A percentile compares a stretch with the other conserved stretches of the same genome.
Evolutionary conservation across 2,329 filamentous ascomycete species (phyloP).

Genomic region (Chrysosporium keratinophilum): DNA sequence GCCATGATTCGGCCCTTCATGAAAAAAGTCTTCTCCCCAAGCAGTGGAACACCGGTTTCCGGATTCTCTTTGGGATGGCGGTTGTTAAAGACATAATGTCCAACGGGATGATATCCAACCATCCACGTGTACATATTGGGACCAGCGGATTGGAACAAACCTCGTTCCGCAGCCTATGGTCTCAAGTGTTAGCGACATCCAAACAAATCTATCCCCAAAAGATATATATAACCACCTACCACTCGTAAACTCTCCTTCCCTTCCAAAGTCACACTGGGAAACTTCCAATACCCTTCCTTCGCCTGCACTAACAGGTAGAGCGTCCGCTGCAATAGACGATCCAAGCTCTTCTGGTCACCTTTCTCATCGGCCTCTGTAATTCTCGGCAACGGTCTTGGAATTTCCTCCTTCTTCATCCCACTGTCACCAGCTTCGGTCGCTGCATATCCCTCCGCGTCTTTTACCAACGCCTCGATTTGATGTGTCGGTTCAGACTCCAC

Average conservation of each 20-base stretch:
- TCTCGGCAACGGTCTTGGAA: conserved; percentile 61
- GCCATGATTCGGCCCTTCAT: conserved; percentile 95
- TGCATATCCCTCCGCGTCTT: conserved; percentile 55
- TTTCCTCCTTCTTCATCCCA: conserved; percentile 45
- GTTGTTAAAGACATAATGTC: conserved; percentile 58
- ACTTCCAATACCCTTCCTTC: conserved; percentile 63
- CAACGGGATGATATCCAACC: conserved; percentile 79
- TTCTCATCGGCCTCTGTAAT: conserved; percentile 66
- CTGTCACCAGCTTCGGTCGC: conserved; percentile 23
- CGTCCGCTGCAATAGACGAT: conserved; percentile 67
- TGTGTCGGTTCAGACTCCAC: conserved; percentile 53
- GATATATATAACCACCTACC: conserved; percentile 46
- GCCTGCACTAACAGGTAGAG: conserved; percentile 76
- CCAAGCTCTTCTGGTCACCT: conserved; percentile 65
- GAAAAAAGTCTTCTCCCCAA: conserved; percentile 83
- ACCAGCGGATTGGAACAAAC: conserved; percentile 66
- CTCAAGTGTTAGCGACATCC: conserved; percentile 1
- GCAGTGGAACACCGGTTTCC: conserved; percentile 32
- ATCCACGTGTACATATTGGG: conserved; percentile 99
- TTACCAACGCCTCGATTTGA: conserved; percentile 58
- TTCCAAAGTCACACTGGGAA: conserved; percentile 62
- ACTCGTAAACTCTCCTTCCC: conserved; percentile 68
- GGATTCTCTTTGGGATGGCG: conserved; percentile 36
- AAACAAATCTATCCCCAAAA: not conserved
- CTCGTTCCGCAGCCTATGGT: conserved; percentile 65